A percentile compares a stretch with the other conserved stretches of the same genome.
Conservation (phyloP, 495 filamentous ascomycete species). For the Trichodelitschia bisporula region DNA sequence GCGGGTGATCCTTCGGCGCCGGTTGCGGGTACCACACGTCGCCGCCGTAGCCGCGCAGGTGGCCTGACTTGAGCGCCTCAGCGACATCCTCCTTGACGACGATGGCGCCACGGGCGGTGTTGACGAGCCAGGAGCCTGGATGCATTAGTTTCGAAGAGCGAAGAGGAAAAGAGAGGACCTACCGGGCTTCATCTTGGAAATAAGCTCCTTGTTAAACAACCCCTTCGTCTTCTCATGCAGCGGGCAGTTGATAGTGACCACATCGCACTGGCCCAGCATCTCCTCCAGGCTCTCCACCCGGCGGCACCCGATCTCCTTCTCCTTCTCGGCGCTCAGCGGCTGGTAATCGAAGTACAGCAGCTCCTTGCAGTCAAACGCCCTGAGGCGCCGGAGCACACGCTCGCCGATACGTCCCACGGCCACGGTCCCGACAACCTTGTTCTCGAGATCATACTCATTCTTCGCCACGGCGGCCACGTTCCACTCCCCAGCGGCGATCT, state of each 20-base stretch:
- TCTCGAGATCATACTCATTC: slow-evolving; percentile 92
- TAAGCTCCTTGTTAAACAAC: slow-evolving; percentile 98
- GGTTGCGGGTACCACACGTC: slow-evolving; percentile 91
- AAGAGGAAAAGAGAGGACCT: slow-evolving; percentile 8
- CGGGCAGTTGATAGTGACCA: slow-evolving; percentile 98
- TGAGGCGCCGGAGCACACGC: slow-evolving; percentile 84
- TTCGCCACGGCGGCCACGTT: slow-evolving; percentile 88
- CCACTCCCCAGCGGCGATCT: slow-evolving; percentile 74
- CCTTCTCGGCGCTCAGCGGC: slow-evolving; percentile 59
- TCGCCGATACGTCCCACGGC: slow-evolving; percentile 95
- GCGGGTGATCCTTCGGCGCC: slow-evolving; percentile 78
- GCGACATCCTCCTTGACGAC: slow-evolving; percentile 99
- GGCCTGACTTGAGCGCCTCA: slow-evolving; percentile 72
- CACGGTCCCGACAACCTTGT: slow-evolving; percentile 94
- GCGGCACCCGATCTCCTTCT: slow-evolving; percentile 91
- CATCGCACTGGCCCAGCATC: slow-evolving; percentile 84
- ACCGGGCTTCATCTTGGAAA: slow-evolving; percentile 97
- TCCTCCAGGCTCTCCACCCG: slow-evolving; percentile 76
- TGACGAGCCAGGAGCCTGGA: slow-evolving; percentile 75
- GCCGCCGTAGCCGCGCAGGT: slow-evolving; percentile 91
- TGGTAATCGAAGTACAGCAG: slow-evolving; percentile 99
- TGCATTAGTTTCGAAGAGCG: slow-evolving; percentile 1
- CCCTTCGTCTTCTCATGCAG: slow-evolving; percentile 93
- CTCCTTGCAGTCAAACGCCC: slow-evolving; percentile 98
- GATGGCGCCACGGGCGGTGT: slow-evolving; percentile 95